A percentile compares a stretch with the other conserved stretches of the same genome.
phyloP scores from a whole-genome alignment of 106 monocot species.

The Dendrobium catenatum region DNA sequence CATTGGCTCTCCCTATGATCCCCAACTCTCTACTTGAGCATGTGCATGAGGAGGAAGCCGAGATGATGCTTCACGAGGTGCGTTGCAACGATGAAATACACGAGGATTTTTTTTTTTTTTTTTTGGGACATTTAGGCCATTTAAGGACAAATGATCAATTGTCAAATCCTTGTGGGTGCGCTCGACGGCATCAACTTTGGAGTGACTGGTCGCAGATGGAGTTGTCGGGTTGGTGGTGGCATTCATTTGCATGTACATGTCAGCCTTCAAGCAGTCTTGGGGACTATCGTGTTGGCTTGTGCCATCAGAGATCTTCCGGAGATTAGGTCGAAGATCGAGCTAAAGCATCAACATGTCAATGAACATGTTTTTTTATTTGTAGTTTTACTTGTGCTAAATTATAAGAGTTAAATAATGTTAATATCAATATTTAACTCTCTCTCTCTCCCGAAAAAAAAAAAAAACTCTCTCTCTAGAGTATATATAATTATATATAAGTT shows the following conservation, averaged over 20 bases:
- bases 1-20: constrained; percentile 34
- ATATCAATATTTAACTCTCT: no score
- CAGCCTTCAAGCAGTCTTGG: constrained; percentile 26
- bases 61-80: constrained; percentile 18
- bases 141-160: constrained; percentile 13
- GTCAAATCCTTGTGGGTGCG: constrained; percentile 13
- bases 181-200: constrained; percentile 17
- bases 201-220: background rate
- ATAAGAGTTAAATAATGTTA: no score
- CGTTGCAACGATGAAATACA: constrained; percentile 25
- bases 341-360: constrained; percentile 23
- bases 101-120: constrained; percentile 3
- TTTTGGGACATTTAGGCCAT: no score
- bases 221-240: background rate
- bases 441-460: no score
- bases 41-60: constrained; percentile 20
- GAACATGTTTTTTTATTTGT: constrained; percentile 15
- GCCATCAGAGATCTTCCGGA: constrained; percentile 21
- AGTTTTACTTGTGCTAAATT: no score
- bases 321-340: constrained; percentile 17
- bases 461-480: no score
- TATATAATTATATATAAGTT: no score
- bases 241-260: constrained; percentile 18
- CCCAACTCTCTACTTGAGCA: constrained; percentile 42
- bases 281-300: constrained; percentile 25